phyloP scores from a whole-genome alignment of 2,329 filamentous ascomycete species.

The Emmonsiellopsis sp. region DNA sequence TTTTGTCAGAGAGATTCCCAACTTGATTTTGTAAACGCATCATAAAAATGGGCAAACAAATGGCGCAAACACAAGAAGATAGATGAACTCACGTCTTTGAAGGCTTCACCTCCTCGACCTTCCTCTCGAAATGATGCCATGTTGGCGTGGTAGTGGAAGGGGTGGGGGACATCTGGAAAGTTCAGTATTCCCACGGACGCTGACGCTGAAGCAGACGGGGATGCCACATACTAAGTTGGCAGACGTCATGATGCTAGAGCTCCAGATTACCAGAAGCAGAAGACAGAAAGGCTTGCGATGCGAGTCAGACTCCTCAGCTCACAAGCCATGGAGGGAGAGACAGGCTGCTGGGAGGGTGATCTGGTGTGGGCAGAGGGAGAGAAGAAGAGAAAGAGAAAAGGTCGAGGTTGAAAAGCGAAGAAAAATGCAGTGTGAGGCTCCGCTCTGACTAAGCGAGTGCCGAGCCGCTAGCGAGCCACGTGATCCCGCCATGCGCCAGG shows the following conservation, averaged over 20 bases:
- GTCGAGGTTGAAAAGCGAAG: neutral
- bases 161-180: slow-evolving; percentile 55
- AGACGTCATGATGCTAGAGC: slow-evolving; percentile 26
- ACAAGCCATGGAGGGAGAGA: slow-evolving; percentile 3
- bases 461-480: neutral
- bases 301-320: neutral
- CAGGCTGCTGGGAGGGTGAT: slow-evolving; percentile 1
- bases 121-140: slow-evolving; percentile 67
- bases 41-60: slow-evolving; percentile 48
- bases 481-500: neutral
- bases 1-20: slow-evolving; percentile 99
- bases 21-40: slow-evolving; percentile 69
- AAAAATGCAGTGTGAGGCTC: neutral
- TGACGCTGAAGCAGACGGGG: slow-evolving; percentile 18
- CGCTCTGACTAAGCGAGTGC: slow-evolving; percentile 6
- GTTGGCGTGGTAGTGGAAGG: slow-evolving; percentile 63
- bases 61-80: slow-evolving; percentile 4
- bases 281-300: neutral
- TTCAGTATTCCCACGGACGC: slow-evolving; percentile 8
- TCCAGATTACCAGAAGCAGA: neutral
- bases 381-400: neutral
- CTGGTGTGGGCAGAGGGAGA: neutral
- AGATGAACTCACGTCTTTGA: slow-evolving; percentile 69
- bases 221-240: slow-evolving; percentile 34
- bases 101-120: slow-evolving; percentile 74